Evolutionary conservation across 805 yeast genomes (phyloP).

Genomic region (Wickerhamomyces chambardii): DNA sequence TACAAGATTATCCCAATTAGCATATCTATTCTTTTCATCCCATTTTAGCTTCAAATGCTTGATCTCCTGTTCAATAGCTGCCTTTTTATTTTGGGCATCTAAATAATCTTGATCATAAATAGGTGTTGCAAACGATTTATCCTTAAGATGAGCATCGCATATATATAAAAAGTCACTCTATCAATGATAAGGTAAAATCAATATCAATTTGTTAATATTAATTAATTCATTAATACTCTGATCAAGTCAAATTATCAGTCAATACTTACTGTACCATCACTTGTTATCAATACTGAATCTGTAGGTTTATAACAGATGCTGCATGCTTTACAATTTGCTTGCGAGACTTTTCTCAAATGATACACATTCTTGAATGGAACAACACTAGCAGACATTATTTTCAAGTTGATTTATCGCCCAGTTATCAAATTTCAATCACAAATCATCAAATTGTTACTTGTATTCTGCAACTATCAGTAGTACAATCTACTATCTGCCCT

Average conservation of each 20-base stretch:
- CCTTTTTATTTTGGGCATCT: slow-evolving; percentile 9
- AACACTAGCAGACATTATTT: no score
- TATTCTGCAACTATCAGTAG: no score
- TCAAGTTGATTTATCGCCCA: no score
- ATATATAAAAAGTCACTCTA: slow-evolving; percentile 16
- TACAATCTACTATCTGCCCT: no score
- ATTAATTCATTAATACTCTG: no score
- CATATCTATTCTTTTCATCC: slow-evolving; percentile 18
- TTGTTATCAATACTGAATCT: slow-evolving; percentile 13
- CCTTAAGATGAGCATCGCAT: slow-evolving; percentile 16
- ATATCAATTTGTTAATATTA: not conserved
- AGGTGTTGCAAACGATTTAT: slow-evolving; percentile 14
- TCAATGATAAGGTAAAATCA: no score
- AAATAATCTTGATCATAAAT: slow-evolving; percentile 13
- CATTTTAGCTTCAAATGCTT: slow-evolving; percentile 10
- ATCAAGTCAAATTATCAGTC: no score
- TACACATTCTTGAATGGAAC: slow-evolving; percentile 13
- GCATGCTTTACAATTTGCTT: slow-evolving; percentile 12
- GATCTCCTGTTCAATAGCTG: slow-evolving; percentile 13
- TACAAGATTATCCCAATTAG: slow-evolving; percentile 15
- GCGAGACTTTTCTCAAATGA: slow-evolving; percentile 15
- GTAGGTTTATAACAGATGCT: slow-evolving; percentile 19
- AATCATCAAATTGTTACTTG: no score
- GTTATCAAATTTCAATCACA: no score
- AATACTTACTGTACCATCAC: slow-evolving; percentile 8